Base-by-base conservation (phyloP, 1,139 yeast species). In the Hemisphaericaspora lyxosophila region DNA sequence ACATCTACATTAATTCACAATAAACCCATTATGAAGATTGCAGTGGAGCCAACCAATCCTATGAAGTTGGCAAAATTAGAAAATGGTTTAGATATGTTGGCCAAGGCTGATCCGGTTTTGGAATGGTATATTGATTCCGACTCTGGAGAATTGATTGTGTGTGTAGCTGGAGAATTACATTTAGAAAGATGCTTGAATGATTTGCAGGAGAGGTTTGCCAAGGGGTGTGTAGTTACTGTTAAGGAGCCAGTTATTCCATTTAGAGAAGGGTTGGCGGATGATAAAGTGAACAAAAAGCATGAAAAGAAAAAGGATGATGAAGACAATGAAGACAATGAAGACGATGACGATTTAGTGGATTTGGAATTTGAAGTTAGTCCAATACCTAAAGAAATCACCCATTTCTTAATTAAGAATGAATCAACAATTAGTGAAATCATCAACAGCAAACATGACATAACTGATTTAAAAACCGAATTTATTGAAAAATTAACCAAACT, bases 211-310 rank as follows among this genome's bases (percentile, higher is more conserved):
- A 71, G 97, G 48, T 94, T 90, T 70, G 97, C 98, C 1, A 65
- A 61, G 33, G 90, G 90, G 18, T 80, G 90, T 49, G 96, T 88
- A 39, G 82, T 94, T 7, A 78, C 85, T 7, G 80, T 83, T 26
- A 90, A 96, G 26, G 87, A 87, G 51, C 98, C 98, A 0, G 95
- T 87, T 17, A 94, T 94, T 47, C 98, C 98, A 11, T 94, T 85
- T 55, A 70, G 96, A 47, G 99, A 94, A 61, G 87, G 97, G 0
- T 78, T 88, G 15, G 53, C 67, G 9, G 80, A 72, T 15, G 62
- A 46, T 33, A 42, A 36, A 22, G 48, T 18, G 53, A 54, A n/a
- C 50, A 51, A 31, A 35, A 40, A 9, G 53, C 27, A 36, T 18
- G 23, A 39, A 25, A 31, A 30, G 2, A 43, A 49, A 7, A 49